Evolutionary conservation across 352 stramenopile species (phyloP).

Genomic region (Globisporangium camurandrum): DNA sequence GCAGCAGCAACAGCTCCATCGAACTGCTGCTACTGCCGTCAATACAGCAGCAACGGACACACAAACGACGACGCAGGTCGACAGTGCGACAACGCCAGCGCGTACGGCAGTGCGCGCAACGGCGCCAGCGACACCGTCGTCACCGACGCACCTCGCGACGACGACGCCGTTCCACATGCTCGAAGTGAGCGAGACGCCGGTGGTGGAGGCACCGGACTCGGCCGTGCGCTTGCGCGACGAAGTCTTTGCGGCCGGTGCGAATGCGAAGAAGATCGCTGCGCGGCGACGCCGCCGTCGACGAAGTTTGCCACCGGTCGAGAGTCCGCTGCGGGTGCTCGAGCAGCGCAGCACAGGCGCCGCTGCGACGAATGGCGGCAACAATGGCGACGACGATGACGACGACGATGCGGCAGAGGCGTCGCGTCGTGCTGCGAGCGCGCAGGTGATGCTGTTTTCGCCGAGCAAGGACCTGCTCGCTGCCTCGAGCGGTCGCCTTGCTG

Average conservation of each 20-base stretch:
- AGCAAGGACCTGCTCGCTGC: slow-evolving; percentile 24
- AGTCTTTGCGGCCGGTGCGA: slow-evolving; percentile 12
- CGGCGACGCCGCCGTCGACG: slow-evolving; percentile 23
- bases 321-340: slow-evolving; percentile 23
- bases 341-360: slow-evolving; percentile 26
- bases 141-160: slow-evolving; percentile 10
- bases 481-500: slow-evolving; percentile 4
- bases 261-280: slow-evolving; percentile 16
- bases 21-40: too few species aligned
- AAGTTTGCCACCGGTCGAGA: slow-evolving; percentile 41
- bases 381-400: slow-evolving; percentile 17
- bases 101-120: background rate
- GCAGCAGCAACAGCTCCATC: slow-evolving; percentile 28
- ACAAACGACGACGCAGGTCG: background rate
- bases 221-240: slow-evolving; percentile 21
- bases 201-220: slow-evolving; percentile 10
- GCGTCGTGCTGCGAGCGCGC: background rate
- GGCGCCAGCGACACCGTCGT: slow-evolving; percentile 21
- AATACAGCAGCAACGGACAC: background rate
- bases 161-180: slow-evolving; percentile 20
- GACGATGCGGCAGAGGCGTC: slow-evolving; percentile 1
- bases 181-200: slow-evolving; percentile 30
- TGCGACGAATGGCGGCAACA: too few species aligned
- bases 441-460: slow-evolving; percentile 43
- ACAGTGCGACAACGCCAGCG: too few species aligned